Conservation (phyloP, 1,284 basidiomycete genomes). For the Mycena sp. region DNA sequence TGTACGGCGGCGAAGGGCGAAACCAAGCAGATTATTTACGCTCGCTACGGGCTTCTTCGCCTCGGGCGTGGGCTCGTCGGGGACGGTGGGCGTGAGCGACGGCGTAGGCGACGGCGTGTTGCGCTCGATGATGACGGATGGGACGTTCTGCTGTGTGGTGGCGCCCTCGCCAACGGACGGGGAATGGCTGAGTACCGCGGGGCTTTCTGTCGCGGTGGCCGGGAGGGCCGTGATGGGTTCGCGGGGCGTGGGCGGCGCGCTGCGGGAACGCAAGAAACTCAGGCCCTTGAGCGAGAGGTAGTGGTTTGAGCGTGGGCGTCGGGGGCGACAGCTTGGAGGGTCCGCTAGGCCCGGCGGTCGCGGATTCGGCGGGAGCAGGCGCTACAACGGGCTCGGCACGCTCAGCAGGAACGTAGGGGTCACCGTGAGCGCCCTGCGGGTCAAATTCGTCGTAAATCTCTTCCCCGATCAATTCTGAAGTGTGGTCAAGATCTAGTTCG, state of each 20-base stretch:
- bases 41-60: slow-evolving; percentile 19
- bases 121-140: slow-evolving; percentile 23
- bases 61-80: slow-evolving; percentile 17
- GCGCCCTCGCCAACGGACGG: neutral
- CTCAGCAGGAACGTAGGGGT: slow-evolving; percentile 63
- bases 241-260: slow-evolving; percentile 56
- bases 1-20: slow-evolving; percentile 27
- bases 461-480: slow-evolving; percentile 84
- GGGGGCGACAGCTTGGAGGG: slow-evolving; percentile 30
- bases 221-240: slow-evolving; percentile 23
- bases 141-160: neutral
- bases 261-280: slow-evolving; percentile 64
- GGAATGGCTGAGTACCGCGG: neutral
- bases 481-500: slow-evolving; percentile 2
- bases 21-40: slow-evolving; percentile 1
- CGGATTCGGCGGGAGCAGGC: slow-evolving; percentile 21
- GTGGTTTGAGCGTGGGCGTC: slow-evolving; percentile 51
- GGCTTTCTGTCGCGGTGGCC: slow-evolving; percentile 27
- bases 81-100: slow-evolving; percentile 29
- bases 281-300: slow-evolving; percentile 58
- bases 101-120: slow-evolving; percentile 25
- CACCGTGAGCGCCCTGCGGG: slow-evolving; percentile 73
- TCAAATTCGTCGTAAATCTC: slow-evolving; percentile 93
- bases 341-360: slow-evolving; percentile 1
- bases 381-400: slow-evolving; percentile 24